phyloP scores from a whole-genome alignment of 140 eudicot genomes.

The Ambrosia hybrid region DNA sequence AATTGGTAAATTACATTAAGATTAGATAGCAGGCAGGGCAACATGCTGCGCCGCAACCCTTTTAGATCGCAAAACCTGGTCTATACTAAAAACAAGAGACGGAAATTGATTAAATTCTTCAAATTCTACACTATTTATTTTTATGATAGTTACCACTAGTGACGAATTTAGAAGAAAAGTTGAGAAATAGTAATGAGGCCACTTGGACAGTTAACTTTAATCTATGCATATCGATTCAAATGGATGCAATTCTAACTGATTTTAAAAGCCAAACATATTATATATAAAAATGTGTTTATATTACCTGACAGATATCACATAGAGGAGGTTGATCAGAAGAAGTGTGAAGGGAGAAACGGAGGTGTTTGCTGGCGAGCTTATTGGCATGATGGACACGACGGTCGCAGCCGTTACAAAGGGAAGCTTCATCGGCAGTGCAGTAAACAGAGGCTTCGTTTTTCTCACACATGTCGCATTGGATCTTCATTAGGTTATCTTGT shows the following conservation, averaged over 20 bases:
- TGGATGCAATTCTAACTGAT: too few species aligned
- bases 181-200: too few species aligned
- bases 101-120: too few species aligned
- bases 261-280: not conserved
- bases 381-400: slow-evolving; percentile 83
- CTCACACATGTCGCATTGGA: slow-evolving; percentile 88
- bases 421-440: slow-evolving; percentile 92
- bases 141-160: too few species aligned
- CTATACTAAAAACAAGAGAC: too few species aligned
- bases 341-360: slow-evolving; percentile 57
- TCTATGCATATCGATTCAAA: too few species aligned
- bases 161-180: too few species aligned
- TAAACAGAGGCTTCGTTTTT: slow-evolving; percentile 67
- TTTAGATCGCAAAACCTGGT: too few species aligned
- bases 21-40: too few species aligned
- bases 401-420: slow-evolving; percentile 80
- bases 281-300: not conserved
- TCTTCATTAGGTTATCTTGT: slow-evolving; percentile 54
- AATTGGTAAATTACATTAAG: not conserved
- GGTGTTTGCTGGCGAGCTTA: slow-evolving; percentile 82
- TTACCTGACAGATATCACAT: slow-evolving; percentile 88
- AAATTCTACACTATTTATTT: too few species aligned
- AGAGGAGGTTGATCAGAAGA: slow-evolving; percentile 51
- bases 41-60: too few species aligned
- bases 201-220: too few species aligned